Conservation (phyloP, 192 early-diverging fungal genomes). For the Pilaira anomala region DNA sequence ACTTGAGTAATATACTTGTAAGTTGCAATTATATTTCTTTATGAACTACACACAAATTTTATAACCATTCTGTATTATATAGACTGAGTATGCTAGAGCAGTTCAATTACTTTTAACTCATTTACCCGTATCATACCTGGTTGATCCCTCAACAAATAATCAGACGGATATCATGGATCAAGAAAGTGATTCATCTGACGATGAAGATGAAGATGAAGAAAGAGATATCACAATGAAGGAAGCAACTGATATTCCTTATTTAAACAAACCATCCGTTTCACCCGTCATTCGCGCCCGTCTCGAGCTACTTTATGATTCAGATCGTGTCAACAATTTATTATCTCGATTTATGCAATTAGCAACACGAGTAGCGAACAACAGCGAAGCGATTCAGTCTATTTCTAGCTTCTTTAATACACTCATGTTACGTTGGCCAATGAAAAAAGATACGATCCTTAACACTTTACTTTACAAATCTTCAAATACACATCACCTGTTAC, state of each 20-base stretch:
- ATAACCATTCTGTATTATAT: not conserved
- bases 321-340: slow-evolving; percentile 5
- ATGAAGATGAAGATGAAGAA: slow-evolving; percentile 43
- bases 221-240: slow-evolving; percentile 31
- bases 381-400: not conserved
- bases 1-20: slow-evolving; percentile 24
- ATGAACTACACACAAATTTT: too few species aligned
- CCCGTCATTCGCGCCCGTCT: slow-evolving; percentile 8
- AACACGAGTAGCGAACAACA: not conserved
- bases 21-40: not conserved
- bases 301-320: slow-evolving; percentile 3
- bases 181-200: slow-evolving; percentile 34
- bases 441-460: slow-evolving; percentile 53
- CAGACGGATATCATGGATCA: slow-evolving; percentile 16
- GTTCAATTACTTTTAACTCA: slow-evolving; percentile 1
- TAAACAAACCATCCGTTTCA: not conserved
- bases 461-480: slow-evolving; percentile 39
- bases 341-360: not conserved
- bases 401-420: slow-evolving; percentile 49
- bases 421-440: slow-evolving; percentile 54
- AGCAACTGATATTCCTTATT: not conserved
- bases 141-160: not conserved
- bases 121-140: not conserved
- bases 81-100: slow-evolving; percentile 1
- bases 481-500: slow-evolving; percentile 4